Percentiles rank a stretch among this genome's conserved stretches.
Conservation (phyloP, 2,329 filamentous ascomycete genomes). For the Colletotrichum lini region DNA sequence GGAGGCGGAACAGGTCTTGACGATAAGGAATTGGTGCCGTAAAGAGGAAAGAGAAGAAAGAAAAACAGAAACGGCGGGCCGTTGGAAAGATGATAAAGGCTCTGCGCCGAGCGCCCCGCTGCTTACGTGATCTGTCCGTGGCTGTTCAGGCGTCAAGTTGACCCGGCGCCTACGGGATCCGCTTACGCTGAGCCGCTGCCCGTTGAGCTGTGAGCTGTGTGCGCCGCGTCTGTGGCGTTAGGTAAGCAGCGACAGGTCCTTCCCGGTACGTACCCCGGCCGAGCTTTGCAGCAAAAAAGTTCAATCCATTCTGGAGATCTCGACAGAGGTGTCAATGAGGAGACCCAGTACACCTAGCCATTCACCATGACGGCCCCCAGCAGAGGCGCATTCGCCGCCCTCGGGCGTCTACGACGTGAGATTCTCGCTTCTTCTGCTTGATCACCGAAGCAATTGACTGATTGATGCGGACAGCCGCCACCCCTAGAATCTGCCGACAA, state of each 20-base stretch:
- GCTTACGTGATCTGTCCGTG: slow-evolving; percentile 24
- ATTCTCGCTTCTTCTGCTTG: slow-evolving; percentile 9
- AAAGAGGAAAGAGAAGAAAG: slow-evolving; percentile 55
- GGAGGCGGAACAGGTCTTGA: slow-evolving; percentile 80
- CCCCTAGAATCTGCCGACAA: slow-evolving; percentile 54
- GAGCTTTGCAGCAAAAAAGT: slow-evolving; percentile 48
- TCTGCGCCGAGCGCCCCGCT: slow-evolving; percentile 17
- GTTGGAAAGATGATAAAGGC: slow-evolving; percentile 40
- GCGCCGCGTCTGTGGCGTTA: slow-evolving; percentile 15
- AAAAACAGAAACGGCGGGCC: slow-evolving; percentile 21
- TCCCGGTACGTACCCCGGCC: slow-evolving; percentile 47
- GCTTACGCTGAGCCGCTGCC: neutral
- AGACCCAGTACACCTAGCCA: slow-evolving; percentile 33
- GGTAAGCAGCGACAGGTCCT: slow-evolving; percentile 43
- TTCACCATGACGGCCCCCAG: slow-evolving; percentile 68
- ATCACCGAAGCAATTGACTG: slow-evolving; percentile 29
- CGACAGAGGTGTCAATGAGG: slow-evolving; percentile 34
- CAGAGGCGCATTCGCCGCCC: slow-evolving; percentile 67
- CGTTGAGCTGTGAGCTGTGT: neutral
- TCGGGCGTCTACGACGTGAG: slow-evolving; percentile 67
- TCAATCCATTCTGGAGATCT: slow-evolving; percentile 42
- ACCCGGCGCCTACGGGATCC: slow-evolving; percentile 6
- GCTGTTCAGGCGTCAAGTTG: slow-evolving; percentile 13
- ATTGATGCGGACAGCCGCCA: slow-evolving; percentile 45
- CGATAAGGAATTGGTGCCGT: slow-evolving; percentile 95